Conservation (phyloP, 805 yeast species). For the Debaryomyces maramus region DNA sequence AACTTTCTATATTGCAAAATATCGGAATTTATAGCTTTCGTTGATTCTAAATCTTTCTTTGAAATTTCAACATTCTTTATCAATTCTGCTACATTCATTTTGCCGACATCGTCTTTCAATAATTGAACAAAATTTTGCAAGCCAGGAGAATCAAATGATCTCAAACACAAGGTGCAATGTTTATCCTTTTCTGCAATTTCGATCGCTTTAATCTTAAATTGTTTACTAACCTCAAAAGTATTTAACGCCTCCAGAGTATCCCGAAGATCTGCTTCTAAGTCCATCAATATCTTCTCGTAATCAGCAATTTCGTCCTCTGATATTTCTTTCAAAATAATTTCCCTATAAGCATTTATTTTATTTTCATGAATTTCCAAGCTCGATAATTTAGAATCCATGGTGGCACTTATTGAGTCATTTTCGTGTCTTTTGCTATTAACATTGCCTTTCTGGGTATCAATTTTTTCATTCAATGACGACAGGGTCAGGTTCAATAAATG, state of each 20-base stretch:
- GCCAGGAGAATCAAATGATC: conserved; percentile 55
- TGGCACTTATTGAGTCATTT: conserved; percentile 1
- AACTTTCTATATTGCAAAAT: conserved; percentile 27
- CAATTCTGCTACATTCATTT: conserved; percentile 28
- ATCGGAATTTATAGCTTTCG: conserved; percentile 30
- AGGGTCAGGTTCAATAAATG: conserved; percentile 6
- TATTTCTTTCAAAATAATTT: conserved; percentile 25
- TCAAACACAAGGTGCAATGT: conserved; percentile 70
- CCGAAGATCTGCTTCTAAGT: conserved; percentile 61
- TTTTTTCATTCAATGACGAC: not conserved
- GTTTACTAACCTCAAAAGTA: conserved; percentile 65
- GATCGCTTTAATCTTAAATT: conserved; percentile 70
- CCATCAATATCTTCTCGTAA: conserved; percentile 51
- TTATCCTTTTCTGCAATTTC: conserved; percentile 56
- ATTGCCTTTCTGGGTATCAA: not conserved
- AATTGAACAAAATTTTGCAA: conserved; percentile 26
- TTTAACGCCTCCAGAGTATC: conserved; percentile 65
- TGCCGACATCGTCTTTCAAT: conserved; percentile 29
- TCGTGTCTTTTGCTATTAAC: not conserved
- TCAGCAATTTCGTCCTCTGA: conserved; percentile 44
- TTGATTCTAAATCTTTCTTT: conserved; percentile 30
- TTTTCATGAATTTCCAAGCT: conserved; percentile 8
- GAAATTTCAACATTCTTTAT: conserved; percentile 29
- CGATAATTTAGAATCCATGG: conserved; percentile 1
- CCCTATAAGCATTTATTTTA: conserved; percentile 1